Percentiles rank a stretch among this genome's conserved stretches.
Conservation (phyloP, 176 grass and related monocot genomes). For the Puccinellia tenuiflora region DNA sequence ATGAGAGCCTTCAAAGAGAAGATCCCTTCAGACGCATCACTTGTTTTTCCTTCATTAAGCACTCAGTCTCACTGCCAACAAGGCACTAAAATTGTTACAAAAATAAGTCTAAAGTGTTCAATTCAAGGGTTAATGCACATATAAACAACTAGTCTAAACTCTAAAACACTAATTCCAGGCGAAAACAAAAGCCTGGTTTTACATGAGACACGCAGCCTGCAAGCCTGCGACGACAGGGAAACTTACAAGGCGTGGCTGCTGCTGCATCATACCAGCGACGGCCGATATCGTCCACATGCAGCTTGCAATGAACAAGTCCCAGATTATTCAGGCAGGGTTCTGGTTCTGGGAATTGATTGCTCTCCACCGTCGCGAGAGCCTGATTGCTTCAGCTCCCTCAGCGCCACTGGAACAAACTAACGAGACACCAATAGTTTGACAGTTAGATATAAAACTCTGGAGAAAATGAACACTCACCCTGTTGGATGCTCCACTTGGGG, state of each 20-base stretch:
- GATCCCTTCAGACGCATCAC: too few species aligned
- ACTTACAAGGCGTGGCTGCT: neutral
- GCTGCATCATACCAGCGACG: neutral
- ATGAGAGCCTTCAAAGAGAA: too few species aligned
- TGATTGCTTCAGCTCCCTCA: slow-evolving; percentile 29
- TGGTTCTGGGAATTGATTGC: neutral
- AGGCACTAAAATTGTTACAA: too few species aligned
- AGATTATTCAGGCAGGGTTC: neutral
- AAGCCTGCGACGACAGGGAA: neutral
- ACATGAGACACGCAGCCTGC: neutral
- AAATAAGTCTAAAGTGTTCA: too few species aligned
- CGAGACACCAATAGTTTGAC: neutral
- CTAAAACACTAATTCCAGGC: neutral
- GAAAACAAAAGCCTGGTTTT: neutral
- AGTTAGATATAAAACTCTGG: neutral
- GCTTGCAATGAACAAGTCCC: neutral
- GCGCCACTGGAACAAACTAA: slow-evolving; percentile 37
- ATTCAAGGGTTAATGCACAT: too few species aligned
- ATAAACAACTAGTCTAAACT: neutral
- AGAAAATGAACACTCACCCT: slow-evolving; percentile 28
- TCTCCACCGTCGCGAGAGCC: neutral
- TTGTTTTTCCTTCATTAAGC: too few species aligned
- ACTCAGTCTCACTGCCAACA: too few species aligned
- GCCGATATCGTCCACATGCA: neutral
- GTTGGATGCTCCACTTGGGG: slow-evolving; percentile 18